Evolutionary conservation across 202 grass and related monocot species (phyloP).

Genomic region (Elaeis oleifera): DNA sequence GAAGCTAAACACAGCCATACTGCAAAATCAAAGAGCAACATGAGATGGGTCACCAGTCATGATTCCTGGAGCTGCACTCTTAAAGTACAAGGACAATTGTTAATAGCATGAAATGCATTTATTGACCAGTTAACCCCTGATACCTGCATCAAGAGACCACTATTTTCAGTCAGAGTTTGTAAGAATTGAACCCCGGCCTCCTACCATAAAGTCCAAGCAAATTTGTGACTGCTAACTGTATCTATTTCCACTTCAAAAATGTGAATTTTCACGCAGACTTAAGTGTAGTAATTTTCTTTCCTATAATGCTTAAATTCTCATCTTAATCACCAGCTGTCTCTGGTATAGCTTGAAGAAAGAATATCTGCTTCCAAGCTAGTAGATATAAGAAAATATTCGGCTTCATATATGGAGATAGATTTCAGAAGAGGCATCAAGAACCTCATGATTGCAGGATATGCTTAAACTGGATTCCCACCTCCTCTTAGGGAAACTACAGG

Average conservation of each 20-base stretch:
- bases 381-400: not conserved
- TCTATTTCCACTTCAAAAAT: slow-evolving; percentile 6
- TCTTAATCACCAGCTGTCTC: no score
- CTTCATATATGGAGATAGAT: not conserved
- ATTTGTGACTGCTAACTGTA: not conserved
- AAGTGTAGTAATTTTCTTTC: no score
- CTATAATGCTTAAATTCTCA: no score
- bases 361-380: not conserved
- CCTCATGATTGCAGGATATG: slow-evolving; percentile 1
- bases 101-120: no score
- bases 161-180: no score
- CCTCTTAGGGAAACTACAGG: slow-evolving; percentile 38
- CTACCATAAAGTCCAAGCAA: not conserved
- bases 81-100: no score
- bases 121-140: no score
- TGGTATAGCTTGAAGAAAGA: not conserved
- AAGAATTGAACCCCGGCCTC: not conserved
- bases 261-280: not conserved
- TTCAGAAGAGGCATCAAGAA: not conserved
- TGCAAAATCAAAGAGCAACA: no score
- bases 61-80: no score
- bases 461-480: slow-evolving; percentile 8
- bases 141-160: no score
- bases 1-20: no score
- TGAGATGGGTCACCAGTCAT: no score